Evolutionary conservation across 179 eudicot species (phyloP).

Genomic region (Silene noctiflora): DNA sequence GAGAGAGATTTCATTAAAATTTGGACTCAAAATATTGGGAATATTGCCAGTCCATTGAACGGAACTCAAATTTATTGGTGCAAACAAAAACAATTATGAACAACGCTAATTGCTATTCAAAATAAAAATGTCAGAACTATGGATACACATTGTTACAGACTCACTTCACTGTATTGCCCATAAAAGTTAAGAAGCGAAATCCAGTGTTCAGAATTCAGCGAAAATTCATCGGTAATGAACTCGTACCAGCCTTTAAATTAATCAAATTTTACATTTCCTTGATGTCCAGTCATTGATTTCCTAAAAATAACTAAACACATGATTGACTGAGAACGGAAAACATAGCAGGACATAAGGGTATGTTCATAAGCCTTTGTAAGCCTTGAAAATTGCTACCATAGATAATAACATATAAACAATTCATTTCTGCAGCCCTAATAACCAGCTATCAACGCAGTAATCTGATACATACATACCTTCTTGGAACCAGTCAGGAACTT

Average conservation of each 20-base stretch:
- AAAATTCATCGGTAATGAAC: background rate
- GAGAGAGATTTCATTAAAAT: background rate
- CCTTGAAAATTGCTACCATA: background rate
- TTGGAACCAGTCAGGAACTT: slow-evolving; percentile 56
- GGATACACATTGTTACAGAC: background rate
- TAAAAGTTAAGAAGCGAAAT: background rate
- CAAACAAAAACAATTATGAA: background rate
- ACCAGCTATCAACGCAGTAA: background rate
- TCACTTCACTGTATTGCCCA: background rate
- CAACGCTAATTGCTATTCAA: background rate
- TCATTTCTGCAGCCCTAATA: background rate
- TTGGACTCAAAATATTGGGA: background rate
- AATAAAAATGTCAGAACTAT: background rate
- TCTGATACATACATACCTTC: slow-evolving; percentile 44
- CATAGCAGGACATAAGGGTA: background rate
- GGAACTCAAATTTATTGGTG: background rate
- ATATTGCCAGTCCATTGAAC: background rate
- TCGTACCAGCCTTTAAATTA: background rate
- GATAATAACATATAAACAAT: background rate
- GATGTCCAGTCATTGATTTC: background rate
- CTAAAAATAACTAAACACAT: background rate
- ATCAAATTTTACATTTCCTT: background rate
- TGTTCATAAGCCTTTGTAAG: background rate
- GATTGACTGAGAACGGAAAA: background rate
- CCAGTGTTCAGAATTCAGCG: slow-evolving; percentile 1